phyloP scores from a whole-genome alignment of 768 basidiomycete genomes.

The Boletus eberwhitei region DNA sequence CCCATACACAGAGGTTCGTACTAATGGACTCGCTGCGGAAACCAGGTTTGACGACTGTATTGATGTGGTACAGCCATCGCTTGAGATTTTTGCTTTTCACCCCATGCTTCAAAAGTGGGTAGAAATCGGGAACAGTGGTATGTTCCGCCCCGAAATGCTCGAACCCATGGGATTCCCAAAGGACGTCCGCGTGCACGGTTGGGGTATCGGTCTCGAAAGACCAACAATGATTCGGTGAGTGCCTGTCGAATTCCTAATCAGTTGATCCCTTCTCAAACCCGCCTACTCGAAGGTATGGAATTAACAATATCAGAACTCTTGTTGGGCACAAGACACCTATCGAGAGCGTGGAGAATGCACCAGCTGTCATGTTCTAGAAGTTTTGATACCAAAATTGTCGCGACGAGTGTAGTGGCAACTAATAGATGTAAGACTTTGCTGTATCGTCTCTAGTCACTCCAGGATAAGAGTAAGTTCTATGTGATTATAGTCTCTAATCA shows the following conservation, averaged over 20 bases:
- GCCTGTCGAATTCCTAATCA: neutral
- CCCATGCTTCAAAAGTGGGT: slow-evolving; percentile 93
- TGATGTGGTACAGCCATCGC: slow-evolving; percentile 62
- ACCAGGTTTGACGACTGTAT: neutral
- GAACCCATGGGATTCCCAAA: slow-evolving; percentile 98
- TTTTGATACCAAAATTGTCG: slow-evolving; percentile 5
- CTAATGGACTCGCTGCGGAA: neutral
- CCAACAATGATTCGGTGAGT: slow-evolving; percentile 97
- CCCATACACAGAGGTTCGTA: slow-evolving; percentile 86
- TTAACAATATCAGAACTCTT: slow-evolving; percentile 94
- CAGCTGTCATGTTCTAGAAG: slow-evolving; percentile 84
- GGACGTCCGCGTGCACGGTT: slow-evolving; percentile 94
- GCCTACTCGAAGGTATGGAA: slow-evolving; percentile 68
- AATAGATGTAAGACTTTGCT: slow-evolving; percentile 5
- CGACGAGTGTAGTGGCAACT: neutral
- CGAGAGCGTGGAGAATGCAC: slow-evolving; percentile 82
- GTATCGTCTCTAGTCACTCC: neutral
- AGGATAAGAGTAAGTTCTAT: neutral
- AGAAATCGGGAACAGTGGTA: slow-evolving; percentile 97
- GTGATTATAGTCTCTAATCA: neutral
- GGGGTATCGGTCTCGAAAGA: slow-evolving; percentile 91
- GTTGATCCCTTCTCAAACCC: slow-evolving; percentile 1
- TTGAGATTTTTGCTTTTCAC: slow-evolving; percentile 99
- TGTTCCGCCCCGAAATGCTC: slow-evolving; percentile 99
- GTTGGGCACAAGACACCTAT: slow-evolving; percentile 97